Evolutionary conservation across 495 filamentous ascomycete species (phyloP).

Genomic region (Lepraria neglecta): DNA sequence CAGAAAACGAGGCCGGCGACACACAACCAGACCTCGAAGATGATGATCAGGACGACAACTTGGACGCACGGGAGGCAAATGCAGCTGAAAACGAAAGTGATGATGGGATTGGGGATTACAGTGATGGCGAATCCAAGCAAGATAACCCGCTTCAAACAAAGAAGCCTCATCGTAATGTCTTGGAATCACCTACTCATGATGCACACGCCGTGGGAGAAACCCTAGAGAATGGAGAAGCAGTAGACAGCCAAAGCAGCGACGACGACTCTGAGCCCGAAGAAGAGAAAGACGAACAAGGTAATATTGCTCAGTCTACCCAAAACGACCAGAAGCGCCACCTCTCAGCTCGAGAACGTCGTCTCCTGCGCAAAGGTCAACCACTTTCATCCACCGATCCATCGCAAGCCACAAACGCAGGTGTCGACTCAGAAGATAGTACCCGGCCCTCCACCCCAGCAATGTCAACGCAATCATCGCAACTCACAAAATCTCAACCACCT

Average conservation of each 20-base stretch:
- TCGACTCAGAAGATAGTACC: constrained; percentile 4
- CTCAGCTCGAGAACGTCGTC: constrained; percentile 45
- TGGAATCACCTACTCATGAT: not conserved
- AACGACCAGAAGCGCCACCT: constrained; percentile 35
- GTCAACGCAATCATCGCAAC: constrained; percentile 20
- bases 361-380: constrained; percentile 43
- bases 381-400: constrained; percentile 15
- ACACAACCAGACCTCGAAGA: constrained; percentile 29
- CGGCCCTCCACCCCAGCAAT: not conserved
- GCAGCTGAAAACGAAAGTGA: constrained; percentile 31
- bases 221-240: constrained; percentile 16
- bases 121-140: constrained; percentile 16
- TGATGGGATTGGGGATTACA: constrained; percentile 10
- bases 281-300: constrained; percentile 18
- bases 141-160: constrained; percentile 17
- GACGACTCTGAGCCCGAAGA: constrained; percentile 26
- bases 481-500: constrained; percentile 36
- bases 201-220: not conserved
- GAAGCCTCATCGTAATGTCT: not conserved
- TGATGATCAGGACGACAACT: constrained; percentile 23
- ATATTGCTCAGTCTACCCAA: not conserved
- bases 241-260: constrained; percentile 18
- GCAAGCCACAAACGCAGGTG: constrained; percentile 12
- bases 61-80: constrained; percentile 29
- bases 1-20: constrained; percentile 25